Base-by-base conservation (phyloP, 1,139 yeast genomes). In the Trichomonascaceae sp. region DNA sequence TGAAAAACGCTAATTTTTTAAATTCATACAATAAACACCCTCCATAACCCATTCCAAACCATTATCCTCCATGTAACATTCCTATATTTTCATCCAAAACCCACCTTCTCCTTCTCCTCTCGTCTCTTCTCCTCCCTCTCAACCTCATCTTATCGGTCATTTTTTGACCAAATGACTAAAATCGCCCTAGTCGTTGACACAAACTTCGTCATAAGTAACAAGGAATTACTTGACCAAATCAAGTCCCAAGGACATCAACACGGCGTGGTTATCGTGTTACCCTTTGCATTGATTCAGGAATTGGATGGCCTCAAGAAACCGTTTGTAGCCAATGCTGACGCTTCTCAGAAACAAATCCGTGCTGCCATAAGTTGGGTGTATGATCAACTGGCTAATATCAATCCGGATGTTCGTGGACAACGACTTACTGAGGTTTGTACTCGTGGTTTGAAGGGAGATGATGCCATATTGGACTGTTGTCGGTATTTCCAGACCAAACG, bases 401-500 rank as follows among this genome's bases (percentile, higher is more conserved):
- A 76, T 47, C 70, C 78, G 0, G 72, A 77, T 0, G 81, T 90
- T 0, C 70, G 77, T 48, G 96, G 90, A 0, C 97, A 91, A 66
- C 80, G 77, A 59, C 54, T 78, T 41, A 70, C 73, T 27, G 88
- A 90, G 63, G 70, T 74, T 43, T 55, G 83, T 62, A 81, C 72
- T 57, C 60, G 63, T 51, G 52, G 65, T 6, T 67, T 82, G 1
- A 58, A 57, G 0, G 85, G 87, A 55, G 98, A 91, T 66, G 96
- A 90, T 63, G 79, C 96, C 0, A 90, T 91, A 57, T 69, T 90
- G 41, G 97, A 91, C 68, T 89, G 96, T 66, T 86, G 96, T 62
- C 63, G 85, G 30, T 90, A 78, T 64, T 83, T 84, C 57, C 76
- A 79, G 58, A 68, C 74, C 20, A 66, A 53, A 57, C 68, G 66